A percentile compares a stretch with the other conserved stretches of the same genome.
Evolutionary conservation across 1,284 basidiomycete genomes (phyloP).

Genomic region (Naganishia cerealis): DNA sequence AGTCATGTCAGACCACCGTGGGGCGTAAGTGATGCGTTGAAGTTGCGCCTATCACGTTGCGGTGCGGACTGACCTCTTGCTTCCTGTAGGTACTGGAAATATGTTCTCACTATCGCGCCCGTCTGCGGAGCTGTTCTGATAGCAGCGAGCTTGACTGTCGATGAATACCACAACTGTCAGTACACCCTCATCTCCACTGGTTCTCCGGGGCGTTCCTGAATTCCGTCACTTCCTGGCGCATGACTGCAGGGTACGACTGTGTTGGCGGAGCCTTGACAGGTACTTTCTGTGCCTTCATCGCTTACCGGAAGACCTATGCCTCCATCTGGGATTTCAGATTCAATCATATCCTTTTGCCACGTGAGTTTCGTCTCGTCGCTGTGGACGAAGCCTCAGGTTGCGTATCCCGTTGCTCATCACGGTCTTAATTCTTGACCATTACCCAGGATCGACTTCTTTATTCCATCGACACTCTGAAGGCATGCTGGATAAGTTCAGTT

Average conservation of each 20-base stretch:
- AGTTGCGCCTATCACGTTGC: background rate
- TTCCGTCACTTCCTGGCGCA: background rate
- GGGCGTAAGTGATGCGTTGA: conserved; percentile 38
- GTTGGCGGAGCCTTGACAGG: conserved; percentile 61
- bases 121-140: conserved; percentile 63
- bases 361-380: conserved; percentile 19
- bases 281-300: conserved; percentile 56
- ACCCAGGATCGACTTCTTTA: conserved; percentile 38
- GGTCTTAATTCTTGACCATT: background rate
- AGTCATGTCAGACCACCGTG: conserved; percentile 59
- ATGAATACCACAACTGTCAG: conserved; percentile 57
- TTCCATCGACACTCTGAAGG: conserved; percentile 39
- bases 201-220: background rate
- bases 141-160: conserved; percentile 62
- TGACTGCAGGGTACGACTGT: conserved; percentile 60
- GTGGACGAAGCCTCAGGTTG: background rate
- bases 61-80: background rate
- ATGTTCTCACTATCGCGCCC: conserved; percentile 62
- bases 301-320: conserved; percentile 62
- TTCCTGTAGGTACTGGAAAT: conserved; percentile 62
- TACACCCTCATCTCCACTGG: background rate
- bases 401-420: background rate
- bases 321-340: conserved; percentile 62
- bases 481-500: conserved; percentile 36
- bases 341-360: conserved; percentile 61